Base-by-base conservation (phyloP, 371 early-diverging fungal species). In the Phascolomyces articulosus region DNA sequence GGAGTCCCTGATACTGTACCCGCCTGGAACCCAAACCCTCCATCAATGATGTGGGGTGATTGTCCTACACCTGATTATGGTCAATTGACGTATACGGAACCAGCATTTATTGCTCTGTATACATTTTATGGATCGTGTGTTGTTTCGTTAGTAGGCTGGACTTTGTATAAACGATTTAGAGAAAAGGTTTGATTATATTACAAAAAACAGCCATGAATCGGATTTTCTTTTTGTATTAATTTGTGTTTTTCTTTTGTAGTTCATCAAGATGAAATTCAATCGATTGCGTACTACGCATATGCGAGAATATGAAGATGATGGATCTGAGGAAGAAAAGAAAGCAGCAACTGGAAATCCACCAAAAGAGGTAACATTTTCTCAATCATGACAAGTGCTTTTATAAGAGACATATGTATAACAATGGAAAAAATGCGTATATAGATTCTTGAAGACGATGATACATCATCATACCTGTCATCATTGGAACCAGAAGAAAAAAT, bases 51-150 rank as follows among this genome's bases (percentile, higher is more conserved):
- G 74, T 89, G 87, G 86, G 73, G 70, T 31, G 66, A 70, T 34
- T 89, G 88, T 63, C 87, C 87, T 24, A 67, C 70, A 16, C 71
- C 83, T 9, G 78, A 77, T 20, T 59, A 59, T 60, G 84, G 80
- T 26, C 62, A 68, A 66, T 70, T 87, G 34, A 79, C 53, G 1
- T 78, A 68, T 59, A 61, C 69, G 54, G 83, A 78, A 34, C 73
- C 70, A 60, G 70, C 75, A n/a, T 79, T 78, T 54, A 78, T 86
- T 58, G 80, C 87, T 4, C 60, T 83, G 21, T 69, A 77, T 44
- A 72, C 78, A 7, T 87, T 88, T 28, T 78, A 87, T 38, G 85
- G 84, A n/a, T 91, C 89, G 74, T 74, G 89, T 28, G 77, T 80
- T 7, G 71, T 80, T 24, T 70, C 88, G 56, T 66, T 83, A 21